Percentiles rank a stretch among this genome's conserved stretches.
Conservation (phyloP, 306 rosid species). For the Dryas octopetala region DNA sequence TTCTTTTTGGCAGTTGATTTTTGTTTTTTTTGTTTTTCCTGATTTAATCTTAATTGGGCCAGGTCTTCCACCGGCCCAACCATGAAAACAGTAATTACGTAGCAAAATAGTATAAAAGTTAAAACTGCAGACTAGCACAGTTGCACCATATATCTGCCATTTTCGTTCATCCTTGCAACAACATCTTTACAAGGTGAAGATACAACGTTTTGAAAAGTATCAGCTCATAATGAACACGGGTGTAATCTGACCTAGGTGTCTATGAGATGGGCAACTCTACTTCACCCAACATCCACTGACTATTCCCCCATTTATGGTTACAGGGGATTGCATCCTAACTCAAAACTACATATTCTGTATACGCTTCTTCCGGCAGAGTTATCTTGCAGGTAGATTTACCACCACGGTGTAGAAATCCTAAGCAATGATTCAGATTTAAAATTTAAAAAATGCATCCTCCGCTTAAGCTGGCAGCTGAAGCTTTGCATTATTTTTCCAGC, state of each 20-base stretch:
- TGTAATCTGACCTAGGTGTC: conserved; percentile 22
- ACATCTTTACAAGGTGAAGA: conserved; percentile 22
- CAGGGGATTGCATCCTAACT: conserved; percentile 14
- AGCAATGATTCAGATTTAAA: conserved; percentile 24
- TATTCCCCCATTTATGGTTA: not conserved
- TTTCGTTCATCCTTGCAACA: not conserved
- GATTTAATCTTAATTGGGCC: no score
- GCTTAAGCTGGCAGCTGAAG: conserved; percentile 84
- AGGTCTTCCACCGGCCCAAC: no score
- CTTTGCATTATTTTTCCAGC: conserved; percentile 92
- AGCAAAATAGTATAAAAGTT: no score
- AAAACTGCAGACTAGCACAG: not conserved
- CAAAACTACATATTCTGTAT: conserved; percentile 8
- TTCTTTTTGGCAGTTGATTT: no score
- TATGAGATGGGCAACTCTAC: conserved; percentile 14
- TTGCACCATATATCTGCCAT: not conserved
- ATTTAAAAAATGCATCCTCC: conserved; percentile 24
- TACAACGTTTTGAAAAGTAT: not conserved
- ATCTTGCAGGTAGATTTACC: conserved; percentile 9
- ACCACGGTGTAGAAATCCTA: conserved; percentile 19
- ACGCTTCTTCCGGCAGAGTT: not conserved
- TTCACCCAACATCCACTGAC: conserved; percentile 10
- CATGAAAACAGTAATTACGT: no score
- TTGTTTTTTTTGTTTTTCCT: no score
- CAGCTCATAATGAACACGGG: not conserved